A percentile compares a stretch with the other conserved stretches of the same genome.
Conservation (phyloP, 768 basidiomycete species). For the Naganishia vishniacii region DNA sequence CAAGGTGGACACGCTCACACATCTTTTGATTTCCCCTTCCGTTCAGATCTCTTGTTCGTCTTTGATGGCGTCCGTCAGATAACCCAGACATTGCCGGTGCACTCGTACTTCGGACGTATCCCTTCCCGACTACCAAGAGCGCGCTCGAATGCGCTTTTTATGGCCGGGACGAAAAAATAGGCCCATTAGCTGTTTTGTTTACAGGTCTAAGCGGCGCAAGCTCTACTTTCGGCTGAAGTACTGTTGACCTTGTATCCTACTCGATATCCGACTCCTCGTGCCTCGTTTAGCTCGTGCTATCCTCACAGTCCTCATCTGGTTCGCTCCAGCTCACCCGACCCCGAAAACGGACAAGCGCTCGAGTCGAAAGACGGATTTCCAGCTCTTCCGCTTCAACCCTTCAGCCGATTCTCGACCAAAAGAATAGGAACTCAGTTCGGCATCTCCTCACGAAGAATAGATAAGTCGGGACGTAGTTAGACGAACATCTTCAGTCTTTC, state of each 20-base stretch:
- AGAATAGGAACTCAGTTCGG: background rate
- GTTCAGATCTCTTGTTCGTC: too few relatives aligned
- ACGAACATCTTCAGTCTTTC: too few relatives aligned
- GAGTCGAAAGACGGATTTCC: background rate
- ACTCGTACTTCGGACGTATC: background rate
- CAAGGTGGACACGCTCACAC: too few relatives aligned
- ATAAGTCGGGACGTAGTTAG: background rate
- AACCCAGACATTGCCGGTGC: too few relatives aligned
- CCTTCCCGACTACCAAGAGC: background rate
- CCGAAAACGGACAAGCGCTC: background rate
- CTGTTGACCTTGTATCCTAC: too few relatives aligned
- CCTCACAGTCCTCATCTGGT: background rate
- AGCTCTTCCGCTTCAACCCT: background rate
- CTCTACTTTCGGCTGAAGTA: background rate
- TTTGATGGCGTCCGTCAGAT: too few relatives aligned
- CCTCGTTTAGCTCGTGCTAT: background rate
- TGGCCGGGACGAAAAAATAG: constrained; percentile 6
- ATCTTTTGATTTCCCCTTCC: too few relatives aligned
- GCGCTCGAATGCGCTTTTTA: constrained; percentile 7
- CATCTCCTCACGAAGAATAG: too few relatives aligned
- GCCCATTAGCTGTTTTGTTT: background rate
- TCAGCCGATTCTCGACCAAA: constrained; percentile 9
- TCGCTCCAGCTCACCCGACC: background rate
- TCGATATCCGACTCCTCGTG: too few relatives aligned
- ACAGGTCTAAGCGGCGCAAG: background rate